Evolutionary conservation across 805 yeast species (phyloP).

Genomic region (Wickerhamiella siamensis): DNA sequence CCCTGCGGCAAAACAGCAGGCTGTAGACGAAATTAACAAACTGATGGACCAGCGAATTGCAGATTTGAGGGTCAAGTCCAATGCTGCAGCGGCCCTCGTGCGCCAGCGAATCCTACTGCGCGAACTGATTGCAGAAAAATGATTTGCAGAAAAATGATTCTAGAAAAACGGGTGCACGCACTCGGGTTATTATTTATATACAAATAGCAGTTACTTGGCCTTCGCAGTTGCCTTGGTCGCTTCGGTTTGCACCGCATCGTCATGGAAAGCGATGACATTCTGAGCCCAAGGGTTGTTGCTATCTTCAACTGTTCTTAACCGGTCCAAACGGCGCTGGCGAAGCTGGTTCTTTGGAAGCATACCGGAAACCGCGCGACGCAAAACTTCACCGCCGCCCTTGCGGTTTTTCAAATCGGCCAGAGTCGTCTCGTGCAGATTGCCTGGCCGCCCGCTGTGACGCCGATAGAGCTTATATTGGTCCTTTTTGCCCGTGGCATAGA

Average conservation of each 20-base stretch:
- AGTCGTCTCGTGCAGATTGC: constrained; percentile 67
- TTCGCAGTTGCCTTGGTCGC: not conserved
- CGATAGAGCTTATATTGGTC: constrained; percentile 68
- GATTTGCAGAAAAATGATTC: constrained; percentile 3
- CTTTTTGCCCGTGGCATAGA: constrained; percentile 78
- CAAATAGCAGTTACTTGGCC: not conserved
- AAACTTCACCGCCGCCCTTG: constrained; percentile 77
- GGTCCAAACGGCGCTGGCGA: constrained; percentile 61
- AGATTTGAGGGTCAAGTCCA: not conserved
- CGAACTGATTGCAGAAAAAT: not conserved
- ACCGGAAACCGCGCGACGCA: constrained; percentile 79
- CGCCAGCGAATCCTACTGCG: constrained; percentile 4
- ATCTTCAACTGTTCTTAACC: constrained; percentile 80
- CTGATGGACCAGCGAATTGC: constrained; percentile 1
- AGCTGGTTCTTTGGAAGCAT: constrained; percentile 90
- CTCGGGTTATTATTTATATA: not conserved
- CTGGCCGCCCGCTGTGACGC: constrained; percentile 83
- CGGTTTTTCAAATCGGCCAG: constrained; percentile 64
- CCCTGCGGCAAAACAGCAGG: constrained; percentile 1
- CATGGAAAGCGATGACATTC: constrained; percentile 75
- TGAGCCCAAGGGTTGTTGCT: constrained; percentile 74
- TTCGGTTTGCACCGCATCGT: constrained; percentile 30
- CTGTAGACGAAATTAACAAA: constrained; percentile 2
- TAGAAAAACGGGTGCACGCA: not conserved
- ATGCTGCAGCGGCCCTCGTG: not conserved